Percentiles rank a stretch among this genome's conserved stretches.
Conservation (phyloP, 306 rosid species). For the Vigna nakashimae region DNA sequence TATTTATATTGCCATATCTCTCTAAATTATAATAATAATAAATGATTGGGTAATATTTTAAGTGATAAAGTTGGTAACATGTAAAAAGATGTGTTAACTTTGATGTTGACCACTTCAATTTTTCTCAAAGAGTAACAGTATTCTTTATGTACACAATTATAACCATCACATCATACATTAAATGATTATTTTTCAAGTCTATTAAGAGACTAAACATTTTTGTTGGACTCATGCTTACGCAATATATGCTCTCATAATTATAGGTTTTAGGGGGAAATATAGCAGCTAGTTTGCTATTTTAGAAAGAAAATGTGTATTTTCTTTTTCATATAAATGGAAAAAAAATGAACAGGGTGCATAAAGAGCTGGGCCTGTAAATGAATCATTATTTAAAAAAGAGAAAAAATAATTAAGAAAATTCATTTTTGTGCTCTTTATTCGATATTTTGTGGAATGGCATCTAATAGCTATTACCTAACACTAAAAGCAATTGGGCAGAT, state of each 20-base stretch:
- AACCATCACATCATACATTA: not conserved
- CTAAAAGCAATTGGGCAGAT: not conserved
- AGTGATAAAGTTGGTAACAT: constrained; percentile 2
- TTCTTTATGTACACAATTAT: not conserved
- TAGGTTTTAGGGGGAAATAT: not conserved
- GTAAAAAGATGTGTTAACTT: not conserved
- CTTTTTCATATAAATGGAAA: not conserved
- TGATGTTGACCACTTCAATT: not conserved
- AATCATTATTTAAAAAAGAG: not conserved
- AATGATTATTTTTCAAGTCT: not conserved
- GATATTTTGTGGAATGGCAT: not conserved
- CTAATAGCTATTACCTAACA: not conserved
- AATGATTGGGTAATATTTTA: not conserved
- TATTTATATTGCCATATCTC: no score
- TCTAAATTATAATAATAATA: not conserved
- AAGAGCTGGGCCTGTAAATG: not conserved
- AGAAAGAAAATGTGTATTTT: not conserved
- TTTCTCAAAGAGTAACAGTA: not conserved
- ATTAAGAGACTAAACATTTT: not conserved
- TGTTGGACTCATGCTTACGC: not conserved
- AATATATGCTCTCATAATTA: not conserved
- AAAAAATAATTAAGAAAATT: not conserved
- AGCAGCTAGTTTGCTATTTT: not conserved
- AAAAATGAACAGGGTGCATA: not conserved
- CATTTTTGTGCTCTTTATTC: not conserved